These are phyloP conservation scores for Malus orientalis DNA, from an alignment of 306 rosid species.

Conservation along the genomic window DNA sequence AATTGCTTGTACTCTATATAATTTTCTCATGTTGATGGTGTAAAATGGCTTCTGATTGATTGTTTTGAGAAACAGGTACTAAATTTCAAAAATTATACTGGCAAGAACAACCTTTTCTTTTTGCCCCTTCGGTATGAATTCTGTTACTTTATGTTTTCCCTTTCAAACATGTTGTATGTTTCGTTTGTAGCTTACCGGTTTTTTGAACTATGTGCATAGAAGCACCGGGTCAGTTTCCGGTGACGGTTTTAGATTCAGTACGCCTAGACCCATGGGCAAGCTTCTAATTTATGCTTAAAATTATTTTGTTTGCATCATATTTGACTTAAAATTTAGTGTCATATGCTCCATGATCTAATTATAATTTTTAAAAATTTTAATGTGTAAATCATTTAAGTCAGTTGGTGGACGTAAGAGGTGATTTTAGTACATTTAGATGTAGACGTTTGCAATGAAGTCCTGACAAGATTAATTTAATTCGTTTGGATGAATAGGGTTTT, in stretches of 20 bases:
- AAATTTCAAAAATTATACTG: not conserved
- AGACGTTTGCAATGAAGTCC: not conserved
- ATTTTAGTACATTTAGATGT: not conserved
- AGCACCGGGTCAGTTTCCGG: conserved; percentile 1
- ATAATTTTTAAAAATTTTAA: not conserved
- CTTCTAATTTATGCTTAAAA: not conserved
- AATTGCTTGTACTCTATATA: not conserved
- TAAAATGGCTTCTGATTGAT: not conserved
- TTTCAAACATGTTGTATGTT: not conserved
- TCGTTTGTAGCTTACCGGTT: not conserved
- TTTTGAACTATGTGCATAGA: not conserved
- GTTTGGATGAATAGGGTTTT: conserved; percentile 16
- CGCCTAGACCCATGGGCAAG: not conserved
- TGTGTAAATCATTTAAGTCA: not conserved
- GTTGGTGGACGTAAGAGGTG: not conserved
- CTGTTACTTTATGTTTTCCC: not conserved
- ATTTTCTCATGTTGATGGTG: not conserved
- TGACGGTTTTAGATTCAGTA: not conserved
- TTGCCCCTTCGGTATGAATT: not conserved
- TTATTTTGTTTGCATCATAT: not conserved
- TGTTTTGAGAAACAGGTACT: not conserved
- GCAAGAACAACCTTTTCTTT: not conserved
- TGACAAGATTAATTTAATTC: not conserved
- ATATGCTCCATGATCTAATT: not conserved
- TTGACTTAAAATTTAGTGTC: not conserved